phyloP scores from a whole-genome alignment of 2,329 filamentous ascomycete species.

The Leptoxyphium fumago region DNA sequence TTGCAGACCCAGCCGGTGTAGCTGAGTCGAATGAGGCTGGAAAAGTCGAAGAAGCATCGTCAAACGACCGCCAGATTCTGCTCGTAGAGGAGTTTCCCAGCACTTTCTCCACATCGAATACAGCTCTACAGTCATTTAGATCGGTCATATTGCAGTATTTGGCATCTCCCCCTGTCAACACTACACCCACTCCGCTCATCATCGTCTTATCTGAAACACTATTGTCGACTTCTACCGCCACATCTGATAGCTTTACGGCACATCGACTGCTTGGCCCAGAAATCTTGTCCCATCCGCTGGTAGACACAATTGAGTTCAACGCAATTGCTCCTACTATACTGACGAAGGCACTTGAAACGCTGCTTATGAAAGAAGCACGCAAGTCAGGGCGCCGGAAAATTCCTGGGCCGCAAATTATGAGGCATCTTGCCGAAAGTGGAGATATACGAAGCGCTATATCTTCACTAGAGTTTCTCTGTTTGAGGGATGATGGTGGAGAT shows the following conservation, averaged over 20 bases:
- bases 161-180: conserved; percentile 28
- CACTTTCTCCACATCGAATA: conserved; percentile 31
- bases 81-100: conserved; percentile 38
- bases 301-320: conserved; percentile 81
- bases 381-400: conserved; percentile 61
- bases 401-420: conserved; percentile 65
- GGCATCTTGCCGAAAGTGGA: conserved; percentile 68
- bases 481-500: conserved; percentile 60
- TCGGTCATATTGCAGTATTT: conserved; percentile 62
- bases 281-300: conserved; percentile 65
- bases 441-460: conserved; percentile 89
- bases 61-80: conserved; percentile 24
- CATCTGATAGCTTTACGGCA: conserved; percentile 82
- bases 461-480: conserved; percentile 78
- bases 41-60: conserved; percentile 4
- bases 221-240: conserved; percentile 68
- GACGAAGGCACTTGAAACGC: conserved; percentile 64
- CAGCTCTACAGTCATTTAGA: conserved; percentile 42
- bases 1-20: background rate
- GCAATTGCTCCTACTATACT: conserved; percentile 75
- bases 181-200: conserved; percentile 46
- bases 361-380: conserved; percentile 73
- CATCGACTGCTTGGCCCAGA: conserved; percentile 79
- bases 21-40: background rate
- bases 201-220: conserved; percentile 87